Percentiles rank a stretch among this genome's conserved stretches.
These are phyloP conservation scores for Clarireedia paspali DNA, from an alignment of 2,329 filamentous ascomycete genomes.

Conservation along the genomic window DNA sequence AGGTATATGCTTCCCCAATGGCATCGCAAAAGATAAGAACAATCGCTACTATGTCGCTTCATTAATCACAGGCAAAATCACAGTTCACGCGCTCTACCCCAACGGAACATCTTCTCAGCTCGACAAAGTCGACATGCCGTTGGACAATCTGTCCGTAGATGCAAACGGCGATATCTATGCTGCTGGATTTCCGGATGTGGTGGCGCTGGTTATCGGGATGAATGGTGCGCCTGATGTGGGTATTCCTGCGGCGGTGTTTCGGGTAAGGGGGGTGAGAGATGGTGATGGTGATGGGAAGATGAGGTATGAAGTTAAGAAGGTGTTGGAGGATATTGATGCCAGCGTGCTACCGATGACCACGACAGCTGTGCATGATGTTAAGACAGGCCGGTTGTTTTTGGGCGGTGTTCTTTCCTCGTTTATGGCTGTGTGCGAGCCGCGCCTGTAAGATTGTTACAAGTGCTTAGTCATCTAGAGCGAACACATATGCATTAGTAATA, in stretches of 20 bases:
- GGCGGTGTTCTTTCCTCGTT: neutral
- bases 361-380: neutral
- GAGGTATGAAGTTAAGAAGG: neutral
- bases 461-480: too few relatives aligned
- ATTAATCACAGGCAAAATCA: slow-evolving; percentile 9
- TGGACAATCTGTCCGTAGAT: slow-evolving; percentile 33
- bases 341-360: neutral
- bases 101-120: slow-evolving; percentile 14
- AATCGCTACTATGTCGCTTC: slow-evolving; percentile 30
- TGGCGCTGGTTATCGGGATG: slow-evolving; percentile 17
- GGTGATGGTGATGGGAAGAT: neutral
- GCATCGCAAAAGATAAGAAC: slow-evolving; percentile 26
- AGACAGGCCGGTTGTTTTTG: neutral
- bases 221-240: slow-evolving; percentile 14
- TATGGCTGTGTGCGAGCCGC: neutral
- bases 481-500: too few relatives aligned
- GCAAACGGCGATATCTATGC: slow-evolving; percentile 30
- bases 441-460: too few relatives aligned
- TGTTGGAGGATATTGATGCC: neutral
- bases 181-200: slow-evolving; percentile 26
- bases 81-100: neutral
- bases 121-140: slow-evolving; percentile 25
- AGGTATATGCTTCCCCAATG: slow-evolving; percentile 26
- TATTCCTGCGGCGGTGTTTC: neutral
- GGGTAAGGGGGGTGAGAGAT: neutral